Conservation (phyloP, 2,329 filamentous ascomycete species). For the Arthroderma sp. region DNA sequence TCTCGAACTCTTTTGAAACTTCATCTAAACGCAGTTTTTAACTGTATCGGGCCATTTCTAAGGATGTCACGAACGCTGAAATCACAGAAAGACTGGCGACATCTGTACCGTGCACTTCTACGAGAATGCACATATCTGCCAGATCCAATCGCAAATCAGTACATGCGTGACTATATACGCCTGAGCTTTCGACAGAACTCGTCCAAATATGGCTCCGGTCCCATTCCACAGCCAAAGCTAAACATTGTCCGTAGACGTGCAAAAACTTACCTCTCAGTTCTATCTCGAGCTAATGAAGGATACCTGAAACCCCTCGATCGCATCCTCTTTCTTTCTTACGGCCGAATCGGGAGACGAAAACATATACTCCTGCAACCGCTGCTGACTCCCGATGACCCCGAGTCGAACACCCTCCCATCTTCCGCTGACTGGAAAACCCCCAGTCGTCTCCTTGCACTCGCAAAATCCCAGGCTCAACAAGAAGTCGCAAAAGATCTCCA, state of each 20-base stretch:
- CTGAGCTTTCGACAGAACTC: constrained; percentile 35
- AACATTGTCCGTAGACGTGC: constrained; percentile 15
- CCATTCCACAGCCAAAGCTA: not conserved
- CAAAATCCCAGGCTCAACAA: not conserved
- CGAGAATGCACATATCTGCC: constrained; percentile 49
- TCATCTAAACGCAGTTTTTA: too few species aligned
- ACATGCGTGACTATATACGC: constrained; percentile 37
- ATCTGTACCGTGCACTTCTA: constrained; percentile 43
- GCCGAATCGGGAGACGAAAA: constrained; percentile 41
- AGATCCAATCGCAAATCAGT: constrained; percentile 40
- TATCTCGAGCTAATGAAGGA: constrained; percentile 44
- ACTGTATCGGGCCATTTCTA: not conserved
- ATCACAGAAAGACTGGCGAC: constrained; percentile 20
- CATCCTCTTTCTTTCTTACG: constrained; percentile 44
- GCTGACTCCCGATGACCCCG: constrained; percentile 7
- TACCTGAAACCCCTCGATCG: constrained; percentile 38
- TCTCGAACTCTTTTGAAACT: too few species aligned
- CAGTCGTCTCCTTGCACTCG: constrained; percentile 1
- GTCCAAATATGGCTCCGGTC: not conserved
- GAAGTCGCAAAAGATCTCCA: too few species aligned
- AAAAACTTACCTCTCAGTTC: constrained; percentile 28
- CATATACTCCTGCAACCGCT: constrained; percentile 31
- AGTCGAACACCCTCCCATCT: constrained; percentile 5
- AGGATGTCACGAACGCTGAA: not conserved
- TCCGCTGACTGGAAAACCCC: constrained; percentile 6